Percentiles rank a stretch among this genome's conserved stretches.
Evolutionary conservation across 257 asterid genomes (phyloP).

Genomic region (Nicotiana tabacum): DNA sequence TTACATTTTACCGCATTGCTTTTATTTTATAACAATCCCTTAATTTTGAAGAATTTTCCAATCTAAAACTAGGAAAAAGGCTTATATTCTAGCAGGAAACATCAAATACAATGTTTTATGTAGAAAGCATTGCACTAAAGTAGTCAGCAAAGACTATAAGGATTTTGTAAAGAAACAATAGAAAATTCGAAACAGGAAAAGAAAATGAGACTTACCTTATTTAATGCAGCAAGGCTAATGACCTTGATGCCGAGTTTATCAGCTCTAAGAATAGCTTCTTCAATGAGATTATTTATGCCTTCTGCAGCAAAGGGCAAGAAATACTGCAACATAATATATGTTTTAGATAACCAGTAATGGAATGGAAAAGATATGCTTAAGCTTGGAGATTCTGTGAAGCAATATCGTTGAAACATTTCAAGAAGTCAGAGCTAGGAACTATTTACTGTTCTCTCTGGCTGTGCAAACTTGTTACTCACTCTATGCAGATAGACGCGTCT

Average conservation of each 20-base stretch:
- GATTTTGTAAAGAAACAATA: neutral
- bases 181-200: neutral
- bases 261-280: conserved; percentile 89
- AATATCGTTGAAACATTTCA: neutral
- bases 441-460: neutral
- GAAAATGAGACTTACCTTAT: conserved; percentile 49
- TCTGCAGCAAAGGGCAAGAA: conserved; percentile 84
- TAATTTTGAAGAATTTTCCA: neutral
- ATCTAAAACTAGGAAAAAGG: neutral
- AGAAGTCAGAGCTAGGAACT: neutral
- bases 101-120: neutral
- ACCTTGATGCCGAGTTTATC: conserved; percentile 86
- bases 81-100: neutral
- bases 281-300: conserved; percentile 85
- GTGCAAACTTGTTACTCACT: neutral
- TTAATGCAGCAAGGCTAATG: conserved; percentile 90
- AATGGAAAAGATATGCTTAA: neutral
- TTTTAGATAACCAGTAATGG: conserved; percentile 12
- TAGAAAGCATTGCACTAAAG: neutral
- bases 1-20: no score
- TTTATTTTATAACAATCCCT: neutral
- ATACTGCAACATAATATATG: conserved; percentile 52
- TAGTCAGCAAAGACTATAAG: neutral
- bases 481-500: neutral
- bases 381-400: neutral